Evolutionary conservation across 257 asterid species (phyloP).

Genomic region (Solanum bulbocastanum): DNA sequence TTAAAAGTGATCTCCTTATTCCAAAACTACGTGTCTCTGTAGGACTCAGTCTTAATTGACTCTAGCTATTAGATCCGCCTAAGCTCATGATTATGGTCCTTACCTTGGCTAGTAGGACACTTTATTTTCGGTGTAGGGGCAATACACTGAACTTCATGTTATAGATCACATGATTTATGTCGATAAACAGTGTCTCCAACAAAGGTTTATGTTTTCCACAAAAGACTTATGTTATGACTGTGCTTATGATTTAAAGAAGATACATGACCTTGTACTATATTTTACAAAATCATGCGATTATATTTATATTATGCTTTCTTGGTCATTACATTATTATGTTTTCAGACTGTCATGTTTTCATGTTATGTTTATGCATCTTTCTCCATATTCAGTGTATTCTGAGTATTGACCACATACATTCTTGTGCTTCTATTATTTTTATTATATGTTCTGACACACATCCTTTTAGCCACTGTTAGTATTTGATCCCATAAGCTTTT

Average conservation of each 20-base stretch:
- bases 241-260: not conserved
- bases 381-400: no score
- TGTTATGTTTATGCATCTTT: not conserved
- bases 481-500: not conserved
- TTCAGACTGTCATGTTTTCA: no score
- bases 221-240: not conserved
- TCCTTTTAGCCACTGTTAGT: fast-evolving
- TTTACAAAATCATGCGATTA: not conserved
- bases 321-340: no score
- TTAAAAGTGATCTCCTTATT: no score
- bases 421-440: no score
- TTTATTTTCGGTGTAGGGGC: not conserved
- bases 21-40: no score
- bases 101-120: not conserved
- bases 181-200: not conserved
- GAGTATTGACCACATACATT: not conserved
- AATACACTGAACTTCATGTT: not conserved
- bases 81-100: not conserved
- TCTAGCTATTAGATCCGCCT: not conserved
- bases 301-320: not conserved
- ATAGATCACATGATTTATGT: no score
- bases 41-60: not conserved
- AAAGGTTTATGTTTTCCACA: not conserved
- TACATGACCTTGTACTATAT: not conserved
- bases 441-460: not conserved